A percentile compares a stretch with the other conserved stretches of the same genome.
phyloP scores from a whole-genome alignment of 345 rosid genomes.

The Moricandia arvensis region DNA sequence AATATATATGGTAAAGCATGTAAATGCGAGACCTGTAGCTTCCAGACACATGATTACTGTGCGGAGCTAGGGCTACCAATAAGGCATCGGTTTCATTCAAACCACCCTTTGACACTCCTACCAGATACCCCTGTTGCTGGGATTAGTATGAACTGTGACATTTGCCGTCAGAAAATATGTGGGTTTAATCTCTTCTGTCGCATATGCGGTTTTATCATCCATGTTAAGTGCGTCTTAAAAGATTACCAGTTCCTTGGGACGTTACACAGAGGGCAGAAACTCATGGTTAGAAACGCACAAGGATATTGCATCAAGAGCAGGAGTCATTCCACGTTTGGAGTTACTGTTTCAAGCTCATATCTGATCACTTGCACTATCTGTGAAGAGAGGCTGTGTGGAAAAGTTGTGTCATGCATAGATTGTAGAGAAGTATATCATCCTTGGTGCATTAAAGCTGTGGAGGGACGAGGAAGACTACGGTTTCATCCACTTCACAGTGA shows the following conservation, averaged over 20 bases:
- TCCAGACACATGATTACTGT: background rate
- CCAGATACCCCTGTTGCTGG: background rate
- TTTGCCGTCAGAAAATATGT: background rate
- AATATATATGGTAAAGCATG: background rate
- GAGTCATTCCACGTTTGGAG: background rate
- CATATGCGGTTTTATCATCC: background rate
- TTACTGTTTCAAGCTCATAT: background rate
- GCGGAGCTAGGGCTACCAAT: background rate
- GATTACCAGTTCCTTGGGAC: background rate
- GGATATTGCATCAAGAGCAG: background rate
- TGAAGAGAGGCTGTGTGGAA: constrained; percentile 2
- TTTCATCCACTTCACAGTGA: constrained; percentile 4
- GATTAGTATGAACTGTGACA: background rate
- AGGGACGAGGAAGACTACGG: background rate
- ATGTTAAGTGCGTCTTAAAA: background rate
- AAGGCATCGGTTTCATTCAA: background rate
- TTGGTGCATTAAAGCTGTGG: background rate
- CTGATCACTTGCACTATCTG: background rate
- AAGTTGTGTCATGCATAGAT: background rate
- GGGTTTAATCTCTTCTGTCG: constrained; percentile 3
- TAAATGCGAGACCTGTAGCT: constrained; percentile 1
- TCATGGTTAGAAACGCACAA: background rate
- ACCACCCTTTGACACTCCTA: background rate
- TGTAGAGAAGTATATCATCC: background rate
- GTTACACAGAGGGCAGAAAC: background rate